phyloP scores from a whole-genome alignment of 768 basidiomycete species.

The Termitomyces sp. region DNA sequence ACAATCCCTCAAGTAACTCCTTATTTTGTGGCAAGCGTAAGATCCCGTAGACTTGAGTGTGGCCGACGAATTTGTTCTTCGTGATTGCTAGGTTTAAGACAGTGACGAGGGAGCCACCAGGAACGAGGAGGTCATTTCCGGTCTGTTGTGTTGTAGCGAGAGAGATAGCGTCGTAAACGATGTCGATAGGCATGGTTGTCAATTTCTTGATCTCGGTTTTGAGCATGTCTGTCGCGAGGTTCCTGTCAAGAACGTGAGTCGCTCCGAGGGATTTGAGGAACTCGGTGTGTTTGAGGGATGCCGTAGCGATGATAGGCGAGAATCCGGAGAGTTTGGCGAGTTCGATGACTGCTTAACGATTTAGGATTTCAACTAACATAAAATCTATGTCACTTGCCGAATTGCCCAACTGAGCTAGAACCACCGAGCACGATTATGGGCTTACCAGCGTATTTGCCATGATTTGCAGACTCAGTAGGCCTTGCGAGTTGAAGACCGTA shows the following conservation, averaged over 20 bases:
- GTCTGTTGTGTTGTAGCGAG: conserved; percentile 20
- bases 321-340: conserved; percentile 39
- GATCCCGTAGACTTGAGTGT: conserved; percentile 15
- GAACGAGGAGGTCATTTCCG: conserved; percentile 27
- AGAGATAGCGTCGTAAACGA: conserved; percentile 28
- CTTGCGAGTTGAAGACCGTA: conserved; percentile 23
- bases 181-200: conserved; percentile 18
- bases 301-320: conserved; percentile 36
- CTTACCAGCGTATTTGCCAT: conserved; percentile 26
- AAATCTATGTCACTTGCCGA: conserved; percentile 13
- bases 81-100: conserved; percentile 32
- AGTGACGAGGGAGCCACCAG: conserved; percentile 31
- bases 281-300: conserved; percentile 31
- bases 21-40: conserved; percentile 19
- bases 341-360: conserved; percentile 29
- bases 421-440: conserved; percentile 31
- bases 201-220: conserved; percentile 22
- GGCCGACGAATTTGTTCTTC: conserved; percentile 27
- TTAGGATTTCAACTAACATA: background rate
- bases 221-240: conserved; percentile 16
- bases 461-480: conserved; percentile 23
- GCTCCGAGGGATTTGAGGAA: conserved; percentile 34
- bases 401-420: conserved; percentile 26
- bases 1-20: conserved; percentile 14
- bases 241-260: conserved; percentile 33